Evolutionary conservation across 2,329 filamentous ascomycete species (phyloP).

Genomic region (Whalleya microplaca): DNA sequence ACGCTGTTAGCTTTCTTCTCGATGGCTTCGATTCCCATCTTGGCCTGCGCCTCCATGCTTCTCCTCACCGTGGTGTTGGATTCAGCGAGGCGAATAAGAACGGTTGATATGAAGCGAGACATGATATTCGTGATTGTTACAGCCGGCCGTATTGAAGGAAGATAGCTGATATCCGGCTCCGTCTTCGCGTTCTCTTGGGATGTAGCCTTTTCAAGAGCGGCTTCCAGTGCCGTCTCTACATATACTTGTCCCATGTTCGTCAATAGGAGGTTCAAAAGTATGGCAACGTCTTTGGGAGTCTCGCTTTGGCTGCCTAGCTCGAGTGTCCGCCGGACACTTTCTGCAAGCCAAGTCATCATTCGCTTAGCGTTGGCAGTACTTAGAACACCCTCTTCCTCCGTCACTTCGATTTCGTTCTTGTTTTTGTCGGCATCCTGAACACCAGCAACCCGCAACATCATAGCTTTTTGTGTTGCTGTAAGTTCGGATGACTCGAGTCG

Average conservation of each 20-base stretch:
- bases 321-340: constrained; percentile 87
- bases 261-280: constrained; percentile 81
- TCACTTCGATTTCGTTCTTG: constrained; percentile 86
- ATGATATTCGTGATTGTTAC: constrained; percentile 92
- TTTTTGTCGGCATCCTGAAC: constrained; percentile 75
- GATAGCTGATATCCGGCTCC: constrained; percentile 86
- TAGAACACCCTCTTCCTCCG: constrained; percentile 84
- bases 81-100: constrained; percentile 86
- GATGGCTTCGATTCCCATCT: constrained; percentile 72
- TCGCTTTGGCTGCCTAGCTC: constrained; percentile 88
- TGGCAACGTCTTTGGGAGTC: constrained; percentile 90
- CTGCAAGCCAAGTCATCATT: constrained; percentile 97
- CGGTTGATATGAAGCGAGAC: constrained; percentile 87
- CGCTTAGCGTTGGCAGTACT: constrained; percentile 89
- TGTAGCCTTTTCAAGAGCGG: constrained; percentile 72
- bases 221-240: constrained; percentile 68
- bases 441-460: constrained; percentile 88
- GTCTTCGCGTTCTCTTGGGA: constrained; percentile 78
- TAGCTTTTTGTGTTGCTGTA: constrained; percentile 83
- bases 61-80: constrained; percentile 88
- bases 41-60: constrained; percentile 85
- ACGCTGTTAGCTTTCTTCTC: constrained; percentile 78
- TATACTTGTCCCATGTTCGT: constrained; percentile 86
- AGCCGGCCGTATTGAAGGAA: constrained; percentile 76
- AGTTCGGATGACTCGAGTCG: constrained; percentile 87